These are phyloP conservation scores for Mycosphaerella sp. DNA, from an alignment of 2,329 filamentous ascomycete genomes.

Conservation along the genomic window DNA sequence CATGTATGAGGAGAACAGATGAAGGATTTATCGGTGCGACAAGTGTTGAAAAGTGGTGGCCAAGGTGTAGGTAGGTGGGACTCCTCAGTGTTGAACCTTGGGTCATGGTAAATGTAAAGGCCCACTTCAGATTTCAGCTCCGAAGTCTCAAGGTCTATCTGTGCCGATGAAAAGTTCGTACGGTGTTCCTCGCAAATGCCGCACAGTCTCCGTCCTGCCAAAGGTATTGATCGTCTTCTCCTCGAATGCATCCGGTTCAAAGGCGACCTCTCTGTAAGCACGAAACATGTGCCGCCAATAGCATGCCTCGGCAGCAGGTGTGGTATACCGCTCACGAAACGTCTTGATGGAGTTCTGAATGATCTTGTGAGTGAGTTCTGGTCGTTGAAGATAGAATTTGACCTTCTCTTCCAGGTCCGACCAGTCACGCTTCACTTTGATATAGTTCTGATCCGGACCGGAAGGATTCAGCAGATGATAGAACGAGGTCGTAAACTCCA, in stretches of 20 bases:
- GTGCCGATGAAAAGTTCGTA: conserved; percentile 1
- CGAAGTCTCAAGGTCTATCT: no score
- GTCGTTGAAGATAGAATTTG: conserved; percentile 38
- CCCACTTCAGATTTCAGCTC: no score
- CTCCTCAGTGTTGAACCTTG: no score
- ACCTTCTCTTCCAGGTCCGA: conserved; percentile 36
- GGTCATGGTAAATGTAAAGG: no score
- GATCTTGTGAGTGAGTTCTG: conserved; percentile 37
- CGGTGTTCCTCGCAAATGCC: background rate
- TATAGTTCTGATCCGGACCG: conserved; percentile 24
- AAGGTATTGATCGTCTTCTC: background rate
- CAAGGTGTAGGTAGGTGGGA: no score
- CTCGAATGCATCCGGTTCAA: conserved; percentile 12
- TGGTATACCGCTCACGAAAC: conserved; percentile 49
- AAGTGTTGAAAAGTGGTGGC: no score
- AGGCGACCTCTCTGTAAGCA: conserved; percentile 18
- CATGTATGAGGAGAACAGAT: no score
- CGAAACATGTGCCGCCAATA: conserved; percentile 16
- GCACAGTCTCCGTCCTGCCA: conserved; percentile 1
- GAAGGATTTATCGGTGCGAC: no score
- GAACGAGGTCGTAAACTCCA: conserved; percentile 16
- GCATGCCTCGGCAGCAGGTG: conserved; percentile 26
- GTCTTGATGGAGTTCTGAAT: conserved; percentile 45
- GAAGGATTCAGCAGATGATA: conserved; percentile 18
- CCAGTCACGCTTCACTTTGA: conserved; percentile 38